Base-by-base conservation (phyloP, 306 rosid genomes). In the Sphenostylis stenocarpa region DNA sequence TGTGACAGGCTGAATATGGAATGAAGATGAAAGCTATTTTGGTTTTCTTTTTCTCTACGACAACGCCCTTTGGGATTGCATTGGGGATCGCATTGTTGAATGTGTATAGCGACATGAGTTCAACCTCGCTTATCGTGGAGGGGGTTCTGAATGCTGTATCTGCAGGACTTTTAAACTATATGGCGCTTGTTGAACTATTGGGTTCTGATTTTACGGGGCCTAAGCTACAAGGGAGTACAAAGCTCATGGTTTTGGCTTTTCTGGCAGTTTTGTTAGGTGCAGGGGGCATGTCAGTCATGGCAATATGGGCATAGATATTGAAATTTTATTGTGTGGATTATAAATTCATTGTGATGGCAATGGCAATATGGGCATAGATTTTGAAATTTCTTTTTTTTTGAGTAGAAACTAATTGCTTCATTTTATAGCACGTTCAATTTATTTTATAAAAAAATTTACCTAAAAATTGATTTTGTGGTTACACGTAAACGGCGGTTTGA, bases 231-330 rank as follows among this genome's bases (percentile, higher is more conserved):
- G n/a, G 49, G 11, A 82, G 51, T 51, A 9, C 79, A 2, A 91
- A 78, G 76, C 92, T 88, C 7, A 93, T 86, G 63, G 5, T 73
- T 21, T 80, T 24, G 80, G 66, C 87, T 0, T 88, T 72, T 73
- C 2, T 78, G 11, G 87, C 93, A 2, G 92, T 92, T 76, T 73
- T 92, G 44, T 29, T 90, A 17, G 96, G 96, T 0, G 87, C 85
- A 3, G 96, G 96, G 31, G 84, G 84, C 74, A 88, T 90, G 93
- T 80, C 96, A 6, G 72, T 91, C 7, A 85, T 91, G 91, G 90
- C 96, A 74, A 82, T 77, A 58, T 88, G 96, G 96, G 96, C 96
- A 0, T 91, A 85, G 69, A 31, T 31, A 31, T 3, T 31, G 0
- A 3, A 1, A 1, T 31, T 31, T 31, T 3, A 41, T 41, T 10